Evolutionary conservation across 129 eudicot genomes (phyloP).

Genomic region (Artemisia annua): DNA sequence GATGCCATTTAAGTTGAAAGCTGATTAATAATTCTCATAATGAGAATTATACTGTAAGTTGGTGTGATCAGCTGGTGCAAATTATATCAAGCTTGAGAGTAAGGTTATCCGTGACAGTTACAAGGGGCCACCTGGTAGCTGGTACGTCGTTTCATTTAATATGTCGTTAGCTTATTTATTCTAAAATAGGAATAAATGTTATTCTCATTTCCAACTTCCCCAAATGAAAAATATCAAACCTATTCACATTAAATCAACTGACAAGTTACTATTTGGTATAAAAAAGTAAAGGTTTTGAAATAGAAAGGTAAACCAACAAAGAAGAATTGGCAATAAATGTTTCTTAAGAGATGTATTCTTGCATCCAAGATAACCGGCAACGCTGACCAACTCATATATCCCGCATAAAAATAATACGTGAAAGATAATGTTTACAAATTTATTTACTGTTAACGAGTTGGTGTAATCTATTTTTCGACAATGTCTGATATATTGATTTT

Average conservation of each 20-base stretch:
- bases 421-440: too few species aligned
- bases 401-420: too few species aligned
- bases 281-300: too few species aligned
- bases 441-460: too few species aligned
- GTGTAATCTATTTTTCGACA: too few species aligned
- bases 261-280: background rate
- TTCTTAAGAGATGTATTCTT: too few species aligned
- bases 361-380: too few species aligned
- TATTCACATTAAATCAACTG: background rate
- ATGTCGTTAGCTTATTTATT: constrained; percentile 7
- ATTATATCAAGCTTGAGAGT: background rate
- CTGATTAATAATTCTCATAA: background rate
- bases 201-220: constrained; percentile 1
- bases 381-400: too few species aligned
- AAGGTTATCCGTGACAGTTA: constrained; percentile 5
- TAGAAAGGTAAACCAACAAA: too few species aligned
- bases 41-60: background rate
- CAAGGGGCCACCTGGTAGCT: constrained; percentile 11
- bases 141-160: constrained; percentile 13
- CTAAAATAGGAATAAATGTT: background rate
- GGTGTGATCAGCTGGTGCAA: constrained; percentile 11
- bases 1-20: background rate
- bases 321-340: too few species aligned
- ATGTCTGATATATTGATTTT: too few species aligned
- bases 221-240: background rate